Base-by-base conservation (phyloP, 495 filamentous ascomycete species). In the Hypoxylon rickii region DNA sequence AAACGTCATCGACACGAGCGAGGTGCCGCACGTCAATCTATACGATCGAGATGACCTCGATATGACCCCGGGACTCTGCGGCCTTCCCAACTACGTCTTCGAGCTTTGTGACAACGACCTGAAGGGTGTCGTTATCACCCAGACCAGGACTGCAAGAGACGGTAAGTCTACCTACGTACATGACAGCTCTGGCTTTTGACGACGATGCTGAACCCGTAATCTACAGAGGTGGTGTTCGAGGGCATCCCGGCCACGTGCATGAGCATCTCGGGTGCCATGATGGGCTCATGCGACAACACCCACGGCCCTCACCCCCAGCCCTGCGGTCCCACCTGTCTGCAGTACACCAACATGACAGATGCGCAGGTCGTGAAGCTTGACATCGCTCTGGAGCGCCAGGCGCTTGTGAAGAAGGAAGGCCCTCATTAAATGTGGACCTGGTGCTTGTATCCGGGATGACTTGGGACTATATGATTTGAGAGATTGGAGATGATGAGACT, bases 41-140 rank as follows among this genome's bases (percentile, higher is more conserved):
- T 12, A 17, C 12, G 16, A 32, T 7, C 36, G 46, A 2, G 31
- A 49, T 1, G 13, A 19, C 11, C 21, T 20, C 11, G n/a, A n/a
- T 20, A 38, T 32, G 41, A 39, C n/a, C n/a, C n/a, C n/a, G 33
- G 42, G 41, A 20, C 51, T 20, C 3, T 54, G 51, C 20, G 51
- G 51, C 39, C 41, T 54, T 15, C 51, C 51, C 24, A 16, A 45
- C 41, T 54, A 54, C 40, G 44, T 45, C 21, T 54, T 45, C 41
- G 51, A 54, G 8, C 26, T 46, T 17, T 54, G 51, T 21, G 4
- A 31, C 19, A 11, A 54, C 11, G 32, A 19, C 8, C 20, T 45
- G 1, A 29, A 21, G 10, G 16, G 12, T 10, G 11, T 54, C 16
- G 21, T 16, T 4, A 39, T 45, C 20, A 40, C 4, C 1, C 8